A percentile compares a stretch with the other conserved stretches of the same genome.
Conservation (phyloP, 2,329 filamentous ascomycete species). For the Beauveria australis region DNA sequence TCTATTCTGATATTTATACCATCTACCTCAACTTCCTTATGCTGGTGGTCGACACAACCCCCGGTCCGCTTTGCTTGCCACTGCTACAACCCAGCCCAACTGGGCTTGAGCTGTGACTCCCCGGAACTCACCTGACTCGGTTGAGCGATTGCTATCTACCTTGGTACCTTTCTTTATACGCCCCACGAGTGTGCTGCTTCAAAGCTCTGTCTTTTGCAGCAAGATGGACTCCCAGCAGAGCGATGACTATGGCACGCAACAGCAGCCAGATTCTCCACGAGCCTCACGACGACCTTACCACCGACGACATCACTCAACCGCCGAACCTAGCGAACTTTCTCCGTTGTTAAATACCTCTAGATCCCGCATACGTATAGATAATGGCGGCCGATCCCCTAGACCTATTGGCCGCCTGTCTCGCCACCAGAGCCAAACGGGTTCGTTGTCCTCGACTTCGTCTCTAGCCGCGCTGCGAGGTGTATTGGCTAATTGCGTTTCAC, state of each 20-base stretch:
- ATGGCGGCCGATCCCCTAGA: slow-evolving; percentile 21
- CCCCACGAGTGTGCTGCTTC: too few relatives aligned
- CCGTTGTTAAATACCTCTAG: slow-evolving; percentile 33
- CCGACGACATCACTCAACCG: slow-evolving; percentile 20
- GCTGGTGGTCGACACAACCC: background rate
- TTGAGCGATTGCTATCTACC: background rate
- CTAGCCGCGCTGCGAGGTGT: background rate
- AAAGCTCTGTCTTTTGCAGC: background rate
- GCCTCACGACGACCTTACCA: slow-evolving; percentile 21
- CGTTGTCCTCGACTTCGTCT: slow-evolving; percentile 7
- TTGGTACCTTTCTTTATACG: background rate
- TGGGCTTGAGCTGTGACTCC: background rate
- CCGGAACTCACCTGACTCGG: background rate
- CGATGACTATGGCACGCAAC: slow-evolving; percentile 20
- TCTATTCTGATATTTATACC: background rate
- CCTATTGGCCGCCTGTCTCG: slow-evolving; percentile 22
- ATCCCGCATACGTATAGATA: slow-evolving; percentile 35
- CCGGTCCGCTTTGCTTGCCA: background rate
- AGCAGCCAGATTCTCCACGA: slow-evolving; percentile 24
- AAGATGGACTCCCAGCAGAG: slow-evolving; percentile 24
- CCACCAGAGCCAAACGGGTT: slow-evolving; percentile 39
- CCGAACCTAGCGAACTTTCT: slow-evolving; percentile 35
- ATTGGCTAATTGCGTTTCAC: background rate
- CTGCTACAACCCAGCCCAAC: background rate
- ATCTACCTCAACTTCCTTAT: background rate